Conservation (phyloP, 306 rosid species). For the Cyclanthera cordifolia region DNA sequence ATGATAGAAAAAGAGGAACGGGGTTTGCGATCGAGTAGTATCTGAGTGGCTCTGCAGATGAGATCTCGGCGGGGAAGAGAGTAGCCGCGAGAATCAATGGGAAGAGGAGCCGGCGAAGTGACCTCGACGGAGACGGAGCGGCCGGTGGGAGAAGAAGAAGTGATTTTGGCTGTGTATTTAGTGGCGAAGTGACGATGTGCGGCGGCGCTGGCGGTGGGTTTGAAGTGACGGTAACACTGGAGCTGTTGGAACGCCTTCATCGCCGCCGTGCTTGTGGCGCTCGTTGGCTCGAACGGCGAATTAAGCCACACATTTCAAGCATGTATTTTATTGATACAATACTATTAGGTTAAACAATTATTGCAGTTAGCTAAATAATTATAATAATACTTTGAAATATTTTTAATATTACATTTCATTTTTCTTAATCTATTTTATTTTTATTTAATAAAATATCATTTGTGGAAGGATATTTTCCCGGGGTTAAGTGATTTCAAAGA, state of each 20-base stretch:
- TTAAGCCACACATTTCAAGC: not conserved
- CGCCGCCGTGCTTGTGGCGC: conserved; percentile 4
- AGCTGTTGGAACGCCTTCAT: conserved; percentile 28
- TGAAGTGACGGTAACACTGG: conserved; percentile 1
- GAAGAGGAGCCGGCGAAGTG: conserved; percentile 38
- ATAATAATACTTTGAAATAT: too few species aligned
- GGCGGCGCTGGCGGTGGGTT: not conserved
- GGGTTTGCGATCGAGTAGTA: conserved; percentile 42
- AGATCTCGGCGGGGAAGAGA: conserved; percentile 73
- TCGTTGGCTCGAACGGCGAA: conserved; percentile 1
- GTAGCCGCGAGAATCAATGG: conserved; percentile 58
- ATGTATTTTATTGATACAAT: not conserved
- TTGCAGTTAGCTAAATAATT: too few species aligned
- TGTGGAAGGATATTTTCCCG: too few species aligned
- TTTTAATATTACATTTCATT: too few species aligned
- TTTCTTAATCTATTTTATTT: too few species aligned
- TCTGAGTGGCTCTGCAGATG: conserved; percentile 59
- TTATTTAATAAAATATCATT: too few species aligned
- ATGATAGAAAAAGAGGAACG: conserved; percentile 2
- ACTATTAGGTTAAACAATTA: too few species aligned
- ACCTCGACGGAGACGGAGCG: conserved; percentile 70
- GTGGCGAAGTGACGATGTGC: conserved; percentile 49
- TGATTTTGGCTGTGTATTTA: conserved; percentile 72
- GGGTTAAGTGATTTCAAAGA: too few species aligned
- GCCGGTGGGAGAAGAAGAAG: conserved; percentile 53